These are phyloP conservation scores for Populus hybrid DNA, from an alignment of 441 rosid genomes.

Conservation along the genomic window DNA sequence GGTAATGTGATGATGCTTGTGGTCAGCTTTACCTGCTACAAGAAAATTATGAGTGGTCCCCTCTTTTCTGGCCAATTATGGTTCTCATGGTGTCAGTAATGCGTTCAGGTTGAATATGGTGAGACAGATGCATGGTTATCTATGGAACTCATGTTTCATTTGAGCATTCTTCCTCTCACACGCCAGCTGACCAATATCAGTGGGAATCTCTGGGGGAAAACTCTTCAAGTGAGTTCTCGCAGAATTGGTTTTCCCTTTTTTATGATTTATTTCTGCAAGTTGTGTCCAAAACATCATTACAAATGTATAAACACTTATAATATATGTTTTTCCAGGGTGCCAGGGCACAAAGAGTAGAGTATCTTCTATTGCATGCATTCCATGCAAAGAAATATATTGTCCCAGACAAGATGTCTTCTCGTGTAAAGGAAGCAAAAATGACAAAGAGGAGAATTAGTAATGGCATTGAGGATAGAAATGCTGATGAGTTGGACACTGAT, in stretches of 20 bases:
- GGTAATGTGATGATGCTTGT: neutral
- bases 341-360: constrained; percentile 95
- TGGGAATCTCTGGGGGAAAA: constrained; percentile 98
- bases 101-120: constrained; percentile 80
- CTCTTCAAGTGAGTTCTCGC: constrained; percentile 75
- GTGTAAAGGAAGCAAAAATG: constrained; percentile 52
- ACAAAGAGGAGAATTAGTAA: constrained; percentile 51
- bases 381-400: constrained; percentile 87
- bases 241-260: neutral
- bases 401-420: constrained; percentile 76
- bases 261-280: constrained; percentile 1
- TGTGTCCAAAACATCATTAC: constrained; percentile 1
- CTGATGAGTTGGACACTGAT: constrained; percentile 49
- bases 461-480: constrained; percentile 42
- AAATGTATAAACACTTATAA: constrained; percentile 10
- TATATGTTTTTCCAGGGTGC: constrained; percentile 68
- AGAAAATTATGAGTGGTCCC: neutral
- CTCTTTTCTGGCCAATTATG: constrained; percentile 13
- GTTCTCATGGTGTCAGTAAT: constrained; percentile 29
- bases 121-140: constrained; percentile 99
- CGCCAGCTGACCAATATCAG: constrained; percentile 97
- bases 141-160: constrained; percentile 98
- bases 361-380: constrained; percentile 89
- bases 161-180: constrained; percentile 95
- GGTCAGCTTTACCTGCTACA: constrained; percentile 11